Evolutionary conservation across 257 asterid genomes (phyloP).

Genomic region (Nicotiana sylvestris): DNA sequence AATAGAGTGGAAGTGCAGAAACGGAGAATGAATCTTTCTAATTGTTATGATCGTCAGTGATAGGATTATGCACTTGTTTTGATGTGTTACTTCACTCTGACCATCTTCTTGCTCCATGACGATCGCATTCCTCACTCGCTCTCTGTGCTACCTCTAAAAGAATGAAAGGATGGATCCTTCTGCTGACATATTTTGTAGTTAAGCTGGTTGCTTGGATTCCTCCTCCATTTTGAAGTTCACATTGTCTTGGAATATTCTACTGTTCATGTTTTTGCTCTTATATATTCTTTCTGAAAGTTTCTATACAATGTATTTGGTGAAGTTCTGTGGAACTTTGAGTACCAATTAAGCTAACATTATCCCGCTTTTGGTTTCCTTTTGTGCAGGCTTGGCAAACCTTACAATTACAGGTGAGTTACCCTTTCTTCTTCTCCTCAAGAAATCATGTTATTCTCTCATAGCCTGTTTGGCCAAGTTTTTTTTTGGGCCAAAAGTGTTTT

Average conservation of each 20-base stretch:
- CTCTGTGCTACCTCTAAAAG: neutral
- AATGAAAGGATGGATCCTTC: neutral
- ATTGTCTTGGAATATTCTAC: neutral
- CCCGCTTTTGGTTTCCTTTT: slow-evolving; percentile 10
- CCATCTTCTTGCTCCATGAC: neutral
- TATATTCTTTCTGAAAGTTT: neutral
- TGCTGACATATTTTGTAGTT: neutral
- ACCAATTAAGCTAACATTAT: neutral
- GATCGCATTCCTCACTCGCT: neutral
- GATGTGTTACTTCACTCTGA: neutral
- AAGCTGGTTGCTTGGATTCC: neutral
- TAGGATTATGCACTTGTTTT: neutral
- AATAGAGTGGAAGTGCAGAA: neutral
- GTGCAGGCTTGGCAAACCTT: slow-evolving; percentile 89
- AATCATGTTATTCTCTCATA: neutral
- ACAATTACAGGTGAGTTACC: slow-evolving; percentile 55
- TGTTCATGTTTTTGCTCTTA: neutral
- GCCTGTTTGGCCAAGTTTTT: too few species aligned
- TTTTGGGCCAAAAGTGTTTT: too few species aligned
- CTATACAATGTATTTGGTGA: neutral
- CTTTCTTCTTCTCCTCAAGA: neutral
- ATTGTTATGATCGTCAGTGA: neutral
- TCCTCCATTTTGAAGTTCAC: neutral
- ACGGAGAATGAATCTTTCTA: neutral
- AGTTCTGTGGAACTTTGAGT: neutral